Evolutionary conservation across 306 rosid genomes (phyloP).

Genomic region (Corylus avellana): DNA sequence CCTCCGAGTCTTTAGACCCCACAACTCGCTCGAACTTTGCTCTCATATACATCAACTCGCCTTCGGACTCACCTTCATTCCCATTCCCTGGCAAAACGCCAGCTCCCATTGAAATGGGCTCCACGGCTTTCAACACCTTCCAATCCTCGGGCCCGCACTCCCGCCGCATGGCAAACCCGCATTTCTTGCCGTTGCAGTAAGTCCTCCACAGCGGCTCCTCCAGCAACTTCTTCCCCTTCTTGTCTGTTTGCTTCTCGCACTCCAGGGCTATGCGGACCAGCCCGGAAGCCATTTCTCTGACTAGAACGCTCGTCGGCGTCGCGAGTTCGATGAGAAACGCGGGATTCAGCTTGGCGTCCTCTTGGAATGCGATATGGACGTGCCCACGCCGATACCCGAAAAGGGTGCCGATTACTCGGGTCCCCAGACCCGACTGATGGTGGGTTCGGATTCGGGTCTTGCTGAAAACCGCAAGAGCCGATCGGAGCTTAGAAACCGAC

Average conservation of each 20-base stretch:
- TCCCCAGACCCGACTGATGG: conserved; percentile 38
- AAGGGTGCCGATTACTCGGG: conserved; percentile 67
- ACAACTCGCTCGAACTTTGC: conserved; percentile 84
- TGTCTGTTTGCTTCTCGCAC: conserved; percentile 55
- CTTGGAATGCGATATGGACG: conserved; percentile 74
- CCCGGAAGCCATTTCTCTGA: conserved; percentile 91
- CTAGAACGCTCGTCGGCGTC: conserved; percentile 70
- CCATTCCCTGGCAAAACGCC: conserved; percentile 63
- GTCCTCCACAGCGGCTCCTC: conserved; percentile 73
- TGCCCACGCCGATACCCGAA: conserved; percentile 83
- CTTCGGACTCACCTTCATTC: conserved; percentile 49
- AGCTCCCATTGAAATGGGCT: conserved; percentile 83
- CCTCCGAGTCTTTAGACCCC: conserved; percentile 86
- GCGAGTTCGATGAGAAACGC: conserved; percentile 67
- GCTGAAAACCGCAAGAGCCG: conserved; percentile 45
- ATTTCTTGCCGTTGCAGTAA: conserved; percentile 82
- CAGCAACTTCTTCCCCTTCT: conserved; percentile 29
- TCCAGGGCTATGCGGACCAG: conserved; percentile 76
- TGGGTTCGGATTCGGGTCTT: conserved; percentile 32
- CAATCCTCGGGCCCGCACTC: conserved; percentile 74
- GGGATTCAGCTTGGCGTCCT: conserved; percentile 51
- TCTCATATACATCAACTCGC: conserved; percentile 92
- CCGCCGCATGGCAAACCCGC: conserved; percentile 56
- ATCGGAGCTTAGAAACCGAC: conserved; percentile 52
- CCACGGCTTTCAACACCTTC: conserved; percentile 77